A percentile compares a stretch with the other conserved stretches of the same genome.
Conservation (phyloP, 352 stramenopile species). For the Elongisporangium undulatum region DNA sequence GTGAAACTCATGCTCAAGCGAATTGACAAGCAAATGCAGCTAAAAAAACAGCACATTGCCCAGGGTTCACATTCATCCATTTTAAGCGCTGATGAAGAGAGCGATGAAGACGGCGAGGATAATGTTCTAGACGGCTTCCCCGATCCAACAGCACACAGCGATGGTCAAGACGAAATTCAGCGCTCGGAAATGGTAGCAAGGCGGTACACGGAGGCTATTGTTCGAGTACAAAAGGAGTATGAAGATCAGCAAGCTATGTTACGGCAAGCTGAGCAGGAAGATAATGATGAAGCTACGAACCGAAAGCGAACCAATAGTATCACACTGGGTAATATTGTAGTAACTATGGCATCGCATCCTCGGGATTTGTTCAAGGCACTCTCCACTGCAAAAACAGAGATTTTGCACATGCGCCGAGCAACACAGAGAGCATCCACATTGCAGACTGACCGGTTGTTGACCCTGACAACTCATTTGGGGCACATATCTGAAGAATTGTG, state of each 20-base stretch:
- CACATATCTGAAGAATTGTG: constrained; percentile 67
- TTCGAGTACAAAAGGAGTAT: constrained; percentile 46
- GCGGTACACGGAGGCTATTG: constrained; percentile 49
- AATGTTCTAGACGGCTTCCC: neutral
- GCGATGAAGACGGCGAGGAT: constrained; percentile 2
- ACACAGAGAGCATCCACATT: constrained; percentile 47
- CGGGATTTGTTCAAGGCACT: constrained; percentile 62
- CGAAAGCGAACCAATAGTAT: constrained; percentile 59
- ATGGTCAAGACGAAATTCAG: constrained; percentile 27
- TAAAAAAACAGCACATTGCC: neutral
- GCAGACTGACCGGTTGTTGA: constrained; percentile 59
- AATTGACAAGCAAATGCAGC: constrained; percentile 10
- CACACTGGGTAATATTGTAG: constrained; percentile 36
- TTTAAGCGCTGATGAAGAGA: neutral
- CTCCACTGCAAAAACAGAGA: constrained; percentile 35
- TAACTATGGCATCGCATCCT: constrained; percentile 52
- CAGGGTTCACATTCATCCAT: constrained; percentile 1
- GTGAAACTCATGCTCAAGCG: constrained; percentile 41
- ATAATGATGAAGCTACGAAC: constrained; percentile 31
- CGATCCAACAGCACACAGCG: neutral
- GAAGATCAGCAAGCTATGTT: constrained; percentile 42
- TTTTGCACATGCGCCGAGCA: constrained; percentile 33
- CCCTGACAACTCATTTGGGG: constrained; percentile 50
- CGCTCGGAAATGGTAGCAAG: constrained; percentile 38
- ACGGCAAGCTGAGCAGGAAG: constrained; percentile 31